Evolutionary conservation across 2,329 filamentous ascomycete species (phyloP).

Genomic region (Apiospora koreana): DNA sequence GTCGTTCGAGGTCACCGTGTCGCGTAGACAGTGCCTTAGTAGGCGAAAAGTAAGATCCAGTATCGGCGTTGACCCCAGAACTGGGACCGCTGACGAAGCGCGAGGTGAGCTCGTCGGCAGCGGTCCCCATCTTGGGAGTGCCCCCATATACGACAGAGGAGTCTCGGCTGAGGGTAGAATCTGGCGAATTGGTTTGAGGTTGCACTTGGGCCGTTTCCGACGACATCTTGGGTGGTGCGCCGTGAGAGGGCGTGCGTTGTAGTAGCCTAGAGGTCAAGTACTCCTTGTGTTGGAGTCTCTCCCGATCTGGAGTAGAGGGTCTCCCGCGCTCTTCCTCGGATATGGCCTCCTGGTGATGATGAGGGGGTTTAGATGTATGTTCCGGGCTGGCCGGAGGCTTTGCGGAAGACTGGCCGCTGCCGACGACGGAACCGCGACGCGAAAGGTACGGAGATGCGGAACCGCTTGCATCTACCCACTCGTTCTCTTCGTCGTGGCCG

Average conservation of each 20-base stretch:
- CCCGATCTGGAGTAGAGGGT: constrained; percentile 37
- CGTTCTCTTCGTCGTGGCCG: constrained; percentile 50
- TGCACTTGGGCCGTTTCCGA: constrained; percentile 55
- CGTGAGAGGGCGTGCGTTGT: constrained; percentile 62
- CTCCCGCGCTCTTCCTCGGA: constrained; percentile 13
- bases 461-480: constrained; percentile 68
- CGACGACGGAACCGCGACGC: constrained; percentile 49
- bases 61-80: constrained; percentile 49
- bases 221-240: constrained; percentile 66
- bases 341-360: constrained; percentile 21
- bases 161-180: constrained; percentile 38
- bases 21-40: constrained; percentile 32
- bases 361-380: constrained; percentile 35
- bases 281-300: constrained; percentile 57
- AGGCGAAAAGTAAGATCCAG: constrained; percentile 52
- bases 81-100: constrained; percentile 57
- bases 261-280: constrained; percentile 69
- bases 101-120: constrained; percentile 53
- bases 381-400: constrained; percentile 29
- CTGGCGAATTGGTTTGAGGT: constrained; percentile 35
- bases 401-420: constrained; percentile 49
- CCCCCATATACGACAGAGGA: constrained; percentile 39
- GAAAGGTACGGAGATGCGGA: constrained; percentile 62
- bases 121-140: constrained; percentile 41
- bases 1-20: constrained; percentile 35